Conservation (phyloP, 2,329 filamentous ascomycete genomes). For the Chaetoscypha palmicola region DNA sequence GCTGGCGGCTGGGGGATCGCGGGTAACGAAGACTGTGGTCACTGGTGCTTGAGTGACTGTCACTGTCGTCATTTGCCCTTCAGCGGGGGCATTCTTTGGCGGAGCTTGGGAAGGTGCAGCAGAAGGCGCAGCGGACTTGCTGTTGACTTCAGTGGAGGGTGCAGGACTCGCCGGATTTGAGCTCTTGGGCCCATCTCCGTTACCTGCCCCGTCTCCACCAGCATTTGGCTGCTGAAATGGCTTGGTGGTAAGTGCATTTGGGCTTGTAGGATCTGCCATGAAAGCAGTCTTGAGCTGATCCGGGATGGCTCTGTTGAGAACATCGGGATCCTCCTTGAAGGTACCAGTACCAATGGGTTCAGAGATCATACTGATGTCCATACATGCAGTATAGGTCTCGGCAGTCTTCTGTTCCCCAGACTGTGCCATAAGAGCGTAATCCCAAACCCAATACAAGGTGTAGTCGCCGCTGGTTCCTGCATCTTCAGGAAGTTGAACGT, state of each 20-base stretch:
- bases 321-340: not conserved
- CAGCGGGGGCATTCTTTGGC: not conserved
- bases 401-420: constrained; percentile 38
- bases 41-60: constrained; percentile 28
- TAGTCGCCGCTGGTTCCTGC: constrained; percentile 57
- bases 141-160: constrained; percentile 3
- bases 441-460: constrained; percentile 95
- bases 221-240: constrained; percentile 4
- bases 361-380: constrained; percentile 38
- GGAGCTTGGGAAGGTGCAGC: constrained; percentile 1
- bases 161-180: too few species aligned
- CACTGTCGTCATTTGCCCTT: too few species aligned
- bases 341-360: constrained; percentile 8
- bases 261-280: constrained; percentile 7
- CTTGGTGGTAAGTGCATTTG: not conserved
- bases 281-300: constrained; percentile 8
- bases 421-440: constrained; percentile 64
- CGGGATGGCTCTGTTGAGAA: constrained; percentile 5
- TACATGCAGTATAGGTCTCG: constrained; percentile 54
- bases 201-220: too few species aligned
- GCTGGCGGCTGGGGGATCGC: not conserved
- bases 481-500: constrained; percentile 66
- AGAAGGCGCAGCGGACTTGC: constrained; percentile 9
- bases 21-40: not conserved
- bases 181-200: not conserved